A percentile compares a stretch with the other conserved stretches of the same genome.
phyloP scores from a whole-genome alignment of 2,329 filamentous ascomycete genomes.

The Sporothrix pseudoabietina region DNA sequence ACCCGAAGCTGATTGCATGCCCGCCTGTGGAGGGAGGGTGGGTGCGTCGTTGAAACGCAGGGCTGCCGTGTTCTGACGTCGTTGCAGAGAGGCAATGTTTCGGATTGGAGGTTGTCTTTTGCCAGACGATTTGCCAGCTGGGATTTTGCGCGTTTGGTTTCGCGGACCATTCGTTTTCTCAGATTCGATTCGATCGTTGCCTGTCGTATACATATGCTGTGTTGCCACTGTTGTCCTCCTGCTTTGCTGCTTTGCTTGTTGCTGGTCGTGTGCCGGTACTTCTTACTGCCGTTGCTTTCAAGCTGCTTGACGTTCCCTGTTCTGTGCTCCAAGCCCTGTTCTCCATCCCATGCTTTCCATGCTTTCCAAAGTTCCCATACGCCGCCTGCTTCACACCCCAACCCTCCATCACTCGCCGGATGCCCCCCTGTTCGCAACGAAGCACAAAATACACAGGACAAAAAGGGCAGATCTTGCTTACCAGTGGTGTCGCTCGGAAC shows the following conservation, averaged over 20 bases:
- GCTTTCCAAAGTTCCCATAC: background rate
- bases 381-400: slow-evolving; percentile 7
- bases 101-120: slow-evolving; percentile 2
- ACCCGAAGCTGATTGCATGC: slow-evolving; percentile 9
- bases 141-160: background rate
- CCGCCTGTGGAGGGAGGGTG: background rate
- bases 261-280: background rate
- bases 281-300: background rate
- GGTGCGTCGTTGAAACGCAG: slow-evolving; percentile 22
- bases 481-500: slow-evolving; percentile 20
- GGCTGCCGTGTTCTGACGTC: slow-evolving; percentile 19
- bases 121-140: background rate
- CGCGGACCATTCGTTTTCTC: background rate
- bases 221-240: slow-evolving; percentile 2
- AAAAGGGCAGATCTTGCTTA: slow-evolving; percentile 25
- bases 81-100: slow-evolving; percentile 22
- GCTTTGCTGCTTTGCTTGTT: background rate
- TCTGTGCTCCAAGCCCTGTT: background rate
- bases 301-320: background rate
- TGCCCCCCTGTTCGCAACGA: background rate
- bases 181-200: slow-evolving; percentile 8
- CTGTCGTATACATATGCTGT: background rate
- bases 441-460: background rate
- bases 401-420: background rate
- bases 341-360: background rate